phyloP scores from a whole-genome alignment of 176 grass and related monocot species.

The Alopecurus myosuroides region DNA sequence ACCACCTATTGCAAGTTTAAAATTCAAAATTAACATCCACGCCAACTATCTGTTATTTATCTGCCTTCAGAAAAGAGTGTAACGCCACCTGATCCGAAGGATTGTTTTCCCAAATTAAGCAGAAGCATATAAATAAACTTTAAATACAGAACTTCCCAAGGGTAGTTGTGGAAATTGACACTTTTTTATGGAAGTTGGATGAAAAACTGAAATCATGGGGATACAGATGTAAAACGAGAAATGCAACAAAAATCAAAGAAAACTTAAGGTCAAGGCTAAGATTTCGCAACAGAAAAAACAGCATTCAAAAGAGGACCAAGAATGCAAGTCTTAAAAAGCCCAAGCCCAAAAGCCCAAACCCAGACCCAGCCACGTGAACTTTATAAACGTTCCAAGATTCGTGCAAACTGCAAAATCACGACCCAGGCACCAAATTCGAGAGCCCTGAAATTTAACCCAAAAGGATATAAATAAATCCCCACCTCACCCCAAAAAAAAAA shows the following conservation, averaged over 20 bases:
- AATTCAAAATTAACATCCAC: background rate
- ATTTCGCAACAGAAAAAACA: slow-evolving; percentile 23
- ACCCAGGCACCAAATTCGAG: background rate
- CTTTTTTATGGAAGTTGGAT: background rate
- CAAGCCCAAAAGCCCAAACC: slow-evolving; percentile 2
- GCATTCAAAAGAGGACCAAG: slow-evolving; percentile 20
- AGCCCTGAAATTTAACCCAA: slow-evolving; percentile 14
- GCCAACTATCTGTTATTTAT: background rate
- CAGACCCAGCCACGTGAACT: slow-evolving; percentile 11
- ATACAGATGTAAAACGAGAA: slow-evolving; percentile 33
- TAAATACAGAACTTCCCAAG: slow-evolving; percentile 23
- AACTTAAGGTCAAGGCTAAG: slow-evolving; percentile 14
- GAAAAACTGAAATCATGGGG: slow-evolving; percentile 7
- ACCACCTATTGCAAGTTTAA: background rate
- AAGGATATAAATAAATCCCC: background rate
- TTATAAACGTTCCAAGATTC: background rate
- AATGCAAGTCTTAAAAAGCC: slow-evolving; percentile 13
- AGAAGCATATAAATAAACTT: background rate
- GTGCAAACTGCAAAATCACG: slow-evolving; percentile 10
- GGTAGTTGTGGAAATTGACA: slow-evolving; percentile 10
- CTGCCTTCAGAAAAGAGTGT: background rate
- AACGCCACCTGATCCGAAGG: background rate
- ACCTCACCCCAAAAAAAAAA: background rate
- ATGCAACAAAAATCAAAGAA: slow-evolving; percentile 27
- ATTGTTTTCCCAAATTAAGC: background rate